Base-by-base conservation (phyloP, 164 flowering plant genomes). In the Dillenia suffruticosa region DNA sequence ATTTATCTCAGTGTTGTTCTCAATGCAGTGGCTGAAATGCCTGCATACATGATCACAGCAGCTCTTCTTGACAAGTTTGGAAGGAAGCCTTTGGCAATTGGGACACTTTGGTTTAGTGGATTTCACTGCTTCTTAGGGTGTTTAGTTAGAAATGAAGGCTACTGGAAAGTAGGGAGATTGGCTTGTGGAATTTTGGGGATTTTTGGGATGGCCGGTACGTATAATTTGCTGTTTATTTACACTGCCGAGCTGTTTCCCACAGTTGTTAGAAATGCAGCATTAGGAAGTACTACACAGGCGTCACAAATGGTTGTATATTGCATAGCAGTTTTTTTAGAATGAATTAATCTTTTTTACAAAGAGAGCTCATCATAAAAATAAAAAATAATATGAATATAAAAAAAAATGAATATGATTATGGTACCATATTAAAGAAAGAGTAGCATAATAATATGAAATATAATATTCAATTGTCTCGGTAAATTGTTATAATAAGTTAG, bases 191-290 rank as follows among this genome's bases (percentile, higher is more conserved):
- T 90, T 40, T 24, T 88, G 66, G 96, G 96, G 46, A 90, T 90
- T 45, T 90, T 94, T 51, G 98, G 97, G 55, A 78, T 86, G 91
- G 95, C 91, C 0, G 98, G 92, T 17, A 87, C 92, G 46, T 89
- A 89, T 40, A 94, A 94, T 55, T 69, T 94, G 79, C 62, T 89
- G 66, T 89, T 87, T 40, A 82, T 89, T 17, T 94, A 89, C 65
- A 81, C 87, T 9, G 60, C 84, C 15, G 98, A 94, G 85, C 69
- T 94, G 57, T 94, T 94, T 59, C 98, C 98, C 3, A 94, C 97
- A 0, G 93, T 84, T 68, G 97, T 94, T 9, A 83, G 98, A 69
- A 94, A 86, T 51, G 97, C 93, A 0, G 97, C 98, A 0, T 70
- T 94, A 2, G 98, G 98, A 5, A 75, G 86, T 51, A 85, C 89